Percentiles rank a stretch among this genome's conserved stretches.
Evolutionary conservation across 73 alveolate species (phyloP).

Genomic region (Stentor roeselii): DNA sequence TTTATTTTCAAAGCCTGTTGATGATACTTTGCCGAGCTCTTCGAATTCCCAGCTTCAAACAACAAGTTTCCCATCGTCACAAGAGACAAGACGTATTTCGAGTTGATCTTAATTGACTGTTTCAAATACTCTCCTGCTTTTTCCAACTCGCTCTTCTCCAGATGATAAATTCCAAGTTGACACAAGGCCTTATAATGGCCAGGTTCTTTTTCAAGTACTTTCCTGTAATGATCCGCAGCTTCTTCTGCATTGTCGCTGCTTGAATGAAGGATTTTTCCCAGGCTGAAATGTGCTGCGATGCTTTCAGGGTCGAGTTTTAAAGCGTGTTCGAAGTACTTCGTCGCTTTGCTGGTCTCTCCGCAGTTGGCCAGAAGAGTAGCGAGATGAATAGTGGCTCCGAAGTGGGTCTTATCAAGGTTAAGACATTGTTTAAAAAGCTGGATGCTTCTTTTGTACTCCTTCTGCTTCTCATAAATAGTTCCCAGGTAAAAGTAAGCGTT

Average conservation of each 20-base stretch:
- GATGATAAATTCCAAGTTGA: slow-evolving; percentile 67
- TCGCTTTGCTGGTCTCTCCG: slow-evolving; percentile 79
- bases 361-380: slow-evolving; percentile 71
- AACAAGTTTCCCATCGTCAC: slow-evolving; percentile 76
- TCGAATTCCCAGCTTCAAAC: slow-evolving; percentile 76
- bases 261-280: slow-evolving; percentile 72
- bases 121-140: slow-evolving; percentile 71
- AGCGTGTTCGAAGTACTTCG: slow-evolving; percentile 81
- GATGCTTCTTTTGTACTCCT: slow-evolving; percentile 54
- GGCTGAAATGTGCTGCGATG: slow-evolving; percentile 75
- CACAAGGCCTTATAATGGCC: slow-evolving; percentile 72
- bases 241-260: slow-evolving; percentile 64
- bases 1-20: slow-evolving; percentile 66
- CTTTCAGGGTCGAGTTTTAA: slow-evolving; percentile 70
- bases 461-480: slow-evolving; percentile 70
- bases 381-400: slow-evolving; percentile 75
- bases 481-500: slow-evolving; percentile 77
- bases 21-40: slow-evolving; percentile 72
- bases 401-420: slow-evolving; percentile 62
- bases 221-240: slow-evolving; percentile 63
- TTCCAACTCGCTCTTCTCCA: slow-evolving; percentile 58
- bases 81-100: slow-evolving; percentile 65
- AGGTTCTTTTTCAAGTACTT: slow-evolving; percentile 66
- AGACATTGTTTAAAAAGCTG: slow-evolving; percentile 53
- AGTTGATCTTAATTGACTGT: slow-evolving; percentile 54